These are phyloP conservation scores for Akanthomyces lecanii DNA, from an alignment of 2,329 filamentous ascomycete genomes.

Conservation along the genomic window DNA sequence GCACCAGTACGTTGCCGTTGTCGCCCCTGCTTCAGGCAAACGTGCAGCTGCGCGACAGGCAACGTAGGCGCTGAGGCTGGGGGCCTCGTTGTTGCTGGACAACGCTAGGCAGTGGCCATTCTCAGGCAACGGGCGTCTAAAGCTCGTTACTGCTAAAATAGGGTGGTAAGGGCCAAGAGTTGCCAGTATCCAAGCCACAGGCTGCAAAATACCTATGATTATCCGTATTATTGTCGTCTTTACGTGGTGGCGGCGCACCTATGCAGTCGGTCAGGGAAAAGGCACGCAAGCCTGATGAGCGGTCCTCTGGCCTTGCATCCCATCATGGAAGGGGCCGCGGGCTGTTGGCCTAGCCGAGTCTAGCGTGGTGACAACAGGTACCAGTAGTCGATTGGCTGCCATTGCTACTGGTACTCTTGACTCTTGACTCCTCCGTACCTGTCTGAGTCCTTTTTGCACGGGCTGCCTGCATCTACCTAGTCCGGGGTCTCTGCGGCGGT, in stretches of 20 bases:
- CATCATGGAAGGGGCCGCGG: neutral
- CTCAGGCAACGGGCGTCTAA: neutral
- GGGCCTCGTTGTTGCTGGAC: neutral
- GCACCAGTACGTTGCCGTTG: neutral
- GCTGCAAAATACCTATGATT: too few relatives aligned
- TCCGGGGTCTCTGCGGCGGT: neutral
- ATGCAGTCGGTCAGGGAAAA: too few relatives aligned
- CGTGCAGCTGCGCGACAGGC: neutral
- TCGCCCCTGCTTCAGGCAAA: neutral
- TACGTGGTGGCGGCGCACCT: too few relatives aligned
- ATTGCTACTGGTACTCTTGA: neutral
- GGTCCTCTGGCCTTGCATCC: neutral
- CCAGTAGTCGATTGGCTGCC: neutral
- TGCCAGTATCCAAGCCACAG: too few relatives aligned
- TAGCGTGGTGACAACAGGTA: neutral
- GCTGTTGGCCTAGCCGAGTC: neutral
- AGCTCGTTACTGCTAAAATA: neutral
- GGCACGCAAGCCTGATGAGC: neutral
- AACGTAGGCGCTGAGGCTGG: slow-evolving; percentile 4
- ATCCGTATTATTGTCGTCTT: too few relatives aligned
- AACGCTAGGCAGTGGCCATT: neutral
- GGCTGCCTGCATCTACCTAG: neutral
- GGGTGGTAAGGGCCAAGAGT: too few relatives aligned
- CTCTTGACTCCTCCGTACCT: neutral
- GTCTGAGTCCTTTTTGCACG: neutral